Base-by-base conservation (phyloP, 2,329 filamentous ascomycete species). In the Calonectria pauciramosa region DNA sequence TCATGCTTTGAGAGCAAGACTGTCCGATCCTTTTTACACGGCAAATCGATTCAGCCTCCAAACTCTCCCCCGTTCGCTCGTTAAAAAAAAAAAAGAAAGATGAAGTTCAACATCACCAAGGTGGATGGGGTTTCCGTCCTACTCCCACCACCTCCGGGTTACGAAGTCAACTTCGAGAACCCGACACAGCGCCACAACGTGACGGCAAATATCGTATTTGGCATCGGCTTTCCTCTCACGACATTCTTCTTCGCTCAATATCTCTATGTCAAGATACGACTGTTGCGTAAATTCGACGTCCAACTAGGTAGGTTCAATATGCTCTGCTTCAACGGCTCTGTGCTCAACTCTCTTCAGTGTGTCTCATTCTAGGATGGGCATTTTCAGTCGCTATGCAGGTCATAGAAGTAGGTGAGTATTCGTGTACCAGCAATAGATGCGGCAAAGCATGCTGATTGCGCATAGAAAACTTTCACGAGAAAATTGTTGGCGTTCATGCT, bases 101-200 rank as follows among this genome's bases (percentile, higher is more conserved):
- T 63, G 56, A 41, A 41, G 56, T 63, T 63, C 56, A 63, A 60
- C 38, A 52, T 82, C 14, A 63, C 56, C 34, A 36, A 9, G 4
- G 72, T 80, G 8, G 75, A 82, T 71, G 81, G 82, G 60, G 76
- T 80, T 20, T 73, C 69, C 3, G 80, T 79, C 10, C 47, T 81
- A 8, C 47, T 82, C 6, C 66, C 71, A 38, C 78, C 83, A 6
- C 83, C 83, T 0, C 67, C 72, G 11, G 82, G 78, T 28, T 84
- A 83, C 59, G 70, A 74, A 1, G 82, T 84, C 30, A 75, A 85
- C 52, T 83, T 84, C 38, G 79, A 79, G 6, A 73, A 83, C 51
- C 83, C 83, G 1, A 75, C 76, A 23, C 41, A 74, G 56, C 44
- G 76, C 63, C 60, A 36, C 59, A n/a, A 77, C 3, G 52, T 59